Conservation (phyloP, 495 filamentous ascomycete genomes). For the Aspergillus carlsbadensis region DNA sequence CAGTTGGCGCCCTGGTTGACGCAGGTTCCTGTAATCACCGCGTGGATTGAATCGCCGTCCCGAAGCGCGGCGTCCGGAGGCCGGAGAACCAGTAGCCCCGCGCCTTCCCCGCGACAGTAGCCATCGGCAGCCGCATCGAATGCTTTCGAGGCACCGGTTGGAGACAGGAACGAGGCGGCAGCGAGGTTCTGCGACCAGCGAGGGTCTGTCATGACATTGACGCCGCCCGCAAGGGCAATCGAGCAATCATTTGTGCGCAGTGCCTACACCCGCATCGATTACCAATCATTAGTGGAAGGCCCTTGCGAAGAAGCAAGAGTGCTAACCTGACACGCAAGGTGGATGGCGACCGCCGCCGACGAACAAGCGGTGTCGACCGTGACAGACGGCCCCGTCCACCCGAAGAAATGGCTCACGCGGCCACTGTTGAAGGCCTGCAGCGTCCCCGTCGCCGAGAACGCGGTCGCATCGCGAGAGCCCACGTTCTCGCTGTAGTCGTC, state of each 20-base stretch:
- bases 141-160: conserved; percentile 52
- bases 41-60: conserved; percentile 60
- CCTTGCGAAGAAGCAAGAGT: not conserved
- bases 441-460: conserved; percentile 33
- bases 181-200: conserved; percentile 20
- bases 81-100: conserved; percentile 62
- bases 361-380: conserved; percentile 41
- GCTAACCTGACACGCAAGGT: conserved; percentile 20
- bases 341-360: conserved; percentile 28
- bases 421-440: conserved; percentile 30
- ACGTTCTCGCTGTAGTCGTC: conserved; percentile 38
- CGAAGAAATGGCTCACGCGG: conserved; percentile 38
- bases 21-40: conserved; percentile 43
- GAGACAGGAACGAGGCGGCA: conserved; percentile 29
- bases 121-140: conserved; percentile 67
- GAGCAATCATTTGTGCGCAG: conserved; percentile 14
- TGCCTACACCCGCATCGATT: not conserved
- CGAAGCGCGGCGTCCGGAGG: conserved; percentile 55
- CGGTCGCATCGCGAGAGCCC: conserved; percentile 27
- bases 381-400: conserved; percentile 38
- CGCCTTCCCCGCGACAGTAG: conserved; percentile 67
- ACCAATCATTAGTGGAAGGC: too few species aligned
- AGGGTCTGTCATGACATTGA: conserved; percentile 34
- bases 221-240: conserved; percentile 27
- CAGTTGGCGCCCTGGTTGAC: conserved; percentile 31